A percentile compares a stretch with the other conserved stretches of the same genome.
Evolutionary conservation across 1,139 yeast genomes (phyloP).

Genomic region (Pichia sp.): DNA sequence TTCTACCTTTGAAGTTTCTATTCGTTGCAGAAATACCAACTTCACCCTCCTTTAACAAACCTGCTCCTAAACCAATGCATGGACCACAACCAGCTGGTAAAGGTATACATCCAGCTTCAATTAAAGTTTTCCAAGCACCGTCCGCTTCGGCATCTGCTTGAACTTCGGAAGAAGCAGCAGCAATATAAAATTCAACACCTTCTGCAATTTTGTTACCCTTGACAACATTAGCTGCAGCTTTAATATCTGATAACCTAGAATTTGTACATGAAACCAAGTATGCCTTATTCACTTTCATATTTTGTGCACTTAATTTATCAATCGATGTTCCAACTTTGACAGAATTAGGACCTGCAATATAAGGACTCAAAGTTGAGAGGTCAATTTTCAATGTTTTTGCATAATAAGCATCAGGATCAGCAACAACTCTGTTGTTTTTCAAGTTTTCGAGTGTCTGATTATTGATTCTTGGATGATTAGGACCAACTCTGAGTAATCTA

Average conservation of each 20-base stretch:
- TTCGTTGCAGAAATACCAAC: slow-evolving; percentile 98
- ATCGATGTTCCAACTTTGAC: slow-evolving; percentile 84
- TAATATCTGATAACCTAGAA: slow-evolving; percentile 84
- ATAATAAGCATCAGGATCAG: slow-evolving; percentile 75
- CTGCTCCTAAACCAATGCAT: slow-evolving; percentile 95
- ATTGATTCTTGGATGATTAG: slow-evolving; percentile 77
- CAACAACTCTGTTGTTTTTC: slow-evolving; percentile 32
- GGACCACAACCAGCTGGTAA: slow-evolving; percentile 99
- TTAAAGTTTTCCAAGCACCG: slow-evolving; percentile 87
- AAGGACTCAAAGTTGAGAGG: slow-evolving; percentile 79
- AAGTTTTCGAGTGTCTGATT: slow-evolving; percentile 46
- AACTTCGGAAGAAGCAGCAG: slow-evolving; percentile 92
- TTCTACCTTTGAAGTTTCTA: slow-evolving; percentile 97
- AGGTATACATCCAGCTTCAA: slow-evolving; percentile 91
- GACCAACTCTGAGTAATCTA: slow-evolving; percentile 59
- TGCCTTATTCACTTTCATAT: slow-evolving; percentile 83
- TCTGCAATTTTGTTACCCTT: slow-evolving; percentile 75
- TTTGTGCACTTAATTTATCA: slow-evolving; percentile 61
- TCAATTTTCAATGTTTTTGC: slow-evolving; percentile 84
- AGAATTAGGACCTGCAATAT: slow-evolving; percentile 93
- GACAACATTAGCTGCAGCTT: slow-evolving; percentile 88
- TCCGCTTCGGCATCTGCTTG: slow-evolving; percentile 83
- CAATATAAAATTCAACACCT: slow-evolving; percentile 91
- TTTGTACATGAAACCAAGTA: slow-evolving; percentile 97
- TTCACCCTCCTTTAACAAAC: slow-evolving; percentile 88